Base-by-base conservation (phyloP, 768 basidiomycete genomes). In the Atractiella rhizophila region DNA sequence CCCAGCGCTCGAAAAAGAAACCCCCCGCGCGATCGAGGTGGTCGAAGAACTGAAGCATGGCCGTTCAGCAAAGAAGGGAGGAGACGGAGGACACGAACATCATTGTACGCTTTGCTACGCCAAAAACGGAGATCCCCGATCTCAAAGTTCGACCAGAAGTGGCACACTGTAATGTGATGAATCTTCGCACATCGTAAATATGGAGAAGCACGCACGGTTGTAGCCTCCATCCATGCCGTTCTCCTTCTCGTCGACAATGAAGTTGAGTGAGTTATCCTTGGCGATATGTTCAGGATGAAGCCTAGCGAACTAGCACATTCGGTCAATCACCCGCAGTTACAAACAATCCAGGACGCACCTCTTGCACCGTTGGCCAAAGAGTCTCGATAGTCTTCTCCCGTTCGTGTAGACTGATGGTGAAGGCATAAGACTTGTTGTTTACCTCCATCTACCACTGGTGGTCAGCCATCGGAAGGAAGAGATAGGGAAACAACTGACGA, bases 101-200 rank as follows among this genome's bases (percentile, higher is more conserved):
- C 45, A 15, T 24, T 9, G 42, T 53, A 52, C 28, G 45, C 39
- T 13, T 47, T 40, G 10, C 73, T 61, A 51, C 83, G 65, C 80
- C 76, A 86, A 47, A 88, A 70, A 46, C 77, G 71, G 45, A 86
- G 66, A 53, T 74, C 69, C 4, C 67, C 85, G 42, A 86, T 85
- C 57, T 88, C 83, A 51, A 88, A 86, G 57, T 88, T 91, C 51
- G 74, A 76, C 81, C 81, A 85, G 63, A 80, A 47, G 20, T 40
- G 50, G 15, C 36, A 35, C 18, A 38, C 21, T 38, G 21, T n/a
- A n/a, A n/a, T n/a, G n/a, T n/a, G n/a, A n/a, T n/a, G n/a, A n/a
- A n/a, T n/a, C n/a, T 19, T 45, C 31, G 29, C 10, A 31, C 76
- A 52, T 76, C 74, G 52, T 76, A 81, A 36, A 69, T 11, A 0